Conservation (phyloP, 139 green algal species). For the Eudorina sp. region DNA sequence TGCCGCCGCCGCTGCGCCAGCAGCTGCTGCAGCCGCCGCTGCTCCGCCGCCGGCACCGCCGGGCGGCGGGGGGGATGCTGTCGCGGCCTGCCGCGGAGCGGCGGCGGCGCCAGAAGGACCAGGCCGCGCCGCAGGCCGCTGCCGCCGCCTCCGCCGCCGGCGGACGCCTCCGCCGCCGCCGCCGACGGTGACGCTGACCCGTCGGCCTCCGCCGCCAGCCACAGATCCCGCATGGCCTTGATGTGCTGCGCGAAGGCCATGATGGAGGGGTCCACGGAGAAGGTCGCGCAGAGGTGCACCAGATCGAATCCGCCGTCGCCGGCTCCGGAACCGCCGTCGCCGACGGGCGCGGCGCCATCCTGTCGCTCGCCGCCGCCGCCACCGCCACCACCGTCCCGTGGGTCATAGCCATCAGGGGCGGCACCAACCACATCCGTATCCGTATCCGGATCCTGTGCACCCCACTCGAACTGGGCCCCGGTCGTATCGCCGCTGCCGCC, state of each 20-base stretch:
- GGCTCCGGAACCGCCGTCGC: background rate
- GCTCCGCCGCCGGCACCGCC: no score
- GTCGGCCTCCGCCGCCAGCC: background rate
- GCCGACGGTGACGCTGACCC: no score
- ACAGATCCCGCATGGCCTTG: constrained; percentile 45
- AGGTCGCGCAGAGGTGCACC: constrained; percentile 80
- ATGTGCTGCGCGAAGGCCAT: constrained; percentile 74
- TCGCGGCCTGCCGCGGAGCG: background rate
- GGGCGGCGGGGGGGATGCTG: background rate
- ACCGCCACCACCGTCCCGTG: background rate
- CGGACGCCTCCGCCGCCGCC: background rate
- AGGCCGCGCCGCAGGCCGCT: constrained; percentile 34
- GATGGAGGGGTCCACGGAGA: constrained; percentile 77
- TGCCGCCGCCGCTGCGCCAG: background rate
- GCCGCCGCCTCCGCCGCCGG: background rate
- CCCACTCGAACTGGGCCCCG: no score
- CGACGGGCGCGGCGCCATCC: background rate
- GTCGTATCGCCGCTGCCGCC: no score
- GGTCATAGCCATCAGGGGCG: background rate
- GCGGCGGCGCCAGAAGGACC: constrained; percentile 14
- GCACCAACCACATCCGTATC: no score
- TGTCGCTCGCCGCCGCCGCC: background rate
- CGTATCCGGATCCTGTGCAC: no score
- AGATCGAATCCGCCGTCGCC: constrained; percentile 59
- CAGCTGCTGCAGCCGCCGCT: constrained; percentile 15